Conservation (phyloP, 2,329 filamentous ascomycete genomes). For the Ophiostoma ulmi region DNA sequence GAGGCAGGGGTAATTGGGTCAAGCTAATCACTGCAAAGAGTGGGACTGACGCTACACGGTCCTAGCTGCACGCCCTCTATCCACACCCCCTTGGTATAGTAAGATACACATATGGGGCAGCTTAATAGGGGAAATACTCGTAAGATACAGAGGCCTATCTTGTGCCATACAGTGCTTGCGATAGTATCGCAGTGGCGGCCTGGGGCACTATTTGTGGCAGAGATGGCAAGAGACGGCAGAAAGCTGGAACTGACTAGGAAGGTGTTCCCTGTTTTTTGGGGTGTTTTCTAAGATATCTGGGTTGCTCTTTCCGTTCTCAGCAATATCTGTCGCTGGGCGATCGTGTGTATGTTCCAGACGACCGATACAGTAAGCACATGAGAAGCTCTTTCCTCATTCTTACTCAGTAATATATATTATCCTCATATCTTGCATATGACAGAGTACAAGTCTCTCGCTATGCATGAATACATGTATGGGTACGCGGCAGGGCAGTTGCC, state of each 20-base stretch:
- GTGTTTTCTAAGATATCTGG: neutral
- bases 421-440: neutral
- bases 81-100: constrained; percentile 6
- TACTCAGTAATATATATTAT: too few species aligned
- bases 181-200: neutral
- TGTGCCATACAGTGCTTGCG: neutral
- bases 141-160: too few species aligned
- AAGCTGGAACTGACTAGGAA: neutral
- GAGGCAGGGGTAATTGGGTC: constrained; percentile 23
- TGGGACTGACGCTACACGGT: constrained; percentile 20
- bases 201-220: neutral
- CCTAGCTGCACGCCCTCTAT: constrained; percentile 20
- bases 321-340: neutral
- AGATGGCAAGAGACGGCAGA: neutral
- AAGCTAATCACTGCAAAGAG: constrained; percentile 19
- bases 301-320: neutral
- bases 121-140: neutral
- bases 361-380: too few species aligned
- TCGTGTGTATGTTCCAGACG: neutral
- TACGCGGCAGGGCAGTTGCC: constrained; percentile 7
- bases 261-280: neutral
- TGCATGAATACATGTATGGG: neutral
- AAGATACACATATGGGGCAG: too few species aligned
- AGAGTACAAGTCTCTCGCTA: neutral
- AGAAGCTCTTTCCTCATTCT: too few species aligned